Evolutionary conservation across 225 moss, liverwort and hornwort genomes (phyloP).

Genomic region (Lunularia cruciata): DNA sequence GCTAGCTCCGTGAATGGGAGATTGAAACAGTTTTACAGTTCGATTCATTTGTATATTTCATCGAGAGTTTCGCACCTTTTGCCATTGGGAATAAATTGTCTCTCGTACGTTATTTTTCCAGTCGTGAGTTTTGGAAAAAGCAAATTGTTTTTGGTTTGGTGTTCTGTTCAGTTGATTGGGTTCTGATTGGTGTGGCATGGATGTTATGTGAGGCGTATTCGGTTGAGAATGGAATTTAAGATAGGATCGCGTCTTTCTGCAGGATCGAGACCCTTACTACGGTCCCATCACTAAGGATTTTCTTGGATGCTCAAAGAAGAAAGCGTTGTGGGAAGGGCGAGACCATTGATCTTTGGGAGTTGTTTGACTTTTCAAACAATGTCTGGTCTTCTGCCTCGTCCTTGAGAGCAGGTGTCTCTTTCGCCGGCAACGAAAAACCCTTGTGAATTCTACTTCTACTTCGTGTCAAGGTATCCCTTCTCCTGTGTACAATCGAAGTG

Average conservation of each 20-base stretch:
- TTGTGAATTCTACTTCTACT: slow-evolving; percentile 14
- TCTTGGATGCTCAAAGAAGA: slow-evolving; percentile 40
- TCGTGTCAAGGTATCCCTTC: slow-evolving; percentile 23
- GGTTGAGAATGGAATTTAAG: slow-evolving; percentile 28
- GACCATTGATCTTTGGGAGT: slow-evolving; percentile 30
- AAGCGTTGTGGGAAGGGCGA: slow-evolving; percentile 31
- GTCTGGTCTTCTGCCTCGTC: slow-evolving; percentile 3
- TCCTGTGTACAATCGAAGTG: background rate
- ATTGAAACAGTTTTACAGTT: slow-evolving; percentile 13
- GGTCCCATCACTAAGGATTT: slow-evolving; percentile 40
- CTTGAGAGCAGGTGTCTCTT: slow-evolving; percentile 4
- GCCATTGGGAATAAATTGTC: slow-evolving; percentile 24
- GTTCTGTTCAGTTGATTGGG: slow-evolving; percentile 1
- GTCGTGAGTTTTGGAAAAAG: no score
- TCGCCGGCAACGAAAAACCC: slow-evolving; percentile 15
- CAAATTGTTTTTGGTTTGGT: background rate
- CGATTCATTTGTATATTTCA: slow-evolving; percentile 27
- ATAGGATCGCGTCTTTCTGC: slow-evolving; percentile 42
- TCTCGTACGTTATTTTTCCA: background rate
- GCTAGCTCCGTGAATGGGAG: slow-evolving; percentile 11
- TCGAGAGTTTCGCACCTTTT: slow-evolving; percentile 17
- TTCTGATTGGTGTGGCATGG: background rate
- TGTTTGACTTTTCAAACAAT: slow-evolving; percentile 9
- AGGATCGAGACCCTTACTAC: slow-evolving; percentile 51
- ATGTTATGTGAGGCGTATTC: background rate